Base-by-base conservation (phyloP, 768 basidiomycete genomes). In the Collybiopsis confluens region DNA sequence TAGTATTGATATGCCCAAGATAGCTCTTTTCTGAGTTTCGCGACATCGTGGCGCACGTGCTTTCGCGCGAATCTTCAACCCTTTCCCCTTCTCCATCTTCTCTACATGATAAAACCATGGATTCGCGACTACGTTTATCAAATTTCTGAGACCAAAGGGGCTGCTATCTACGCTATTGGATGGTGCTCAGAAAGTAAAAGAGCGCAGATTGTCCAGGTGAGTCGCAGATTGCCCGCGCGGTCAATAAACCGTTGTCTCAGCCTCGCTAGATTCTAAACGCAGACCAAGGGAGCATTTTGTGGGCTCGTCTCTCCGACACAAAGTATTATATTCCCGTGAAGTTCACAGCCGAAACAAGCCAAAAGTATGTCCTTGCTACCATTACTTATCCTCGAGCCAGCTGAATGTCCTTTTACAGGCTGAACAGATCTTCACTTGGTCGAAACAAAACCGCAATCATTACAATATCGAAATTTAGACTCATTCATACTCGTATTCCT, bases 151-250 rank as follows among this genome's bases (percentile, higher is more conserved):
- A 35, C 41, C 16, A 42, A 35, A 23, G 52, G 52, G 2, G 52
- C 43, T 35, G 30, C 23, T n/a, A 15, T 53, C 8, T 33, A 40
- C 36, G 33, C 52, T 8, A 23, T 53, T 24, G 27, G 27, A 6
- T 45, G 41, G 42, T 52, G 42, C 2, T 21, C 43, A 8, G 43
- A 35, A n/a, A 30, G 13, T 7, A 40, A 33, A 26, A 53, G 43
- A 36, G 52, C 30, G 9, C 52, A 53, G 27, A 35, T 53, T 18
- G 45, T 53, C 7, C 40, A 53, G 23, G 52, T 45, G 24, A 37
- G 47, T 48, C 16, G 30, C 18, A 18, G 42, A 6, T 52, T 36
- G 24, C 2, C 30, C 24, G 35, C 41, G 11, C 20, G 10, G 15
- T 18, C 15, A 23, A 13, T 43, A 28, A 10, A n/a, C 18, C 28